Evolutionary conservation across 805 yeast genomes (phyloP).

Genomic region (Starmerella apicola): DNA sequence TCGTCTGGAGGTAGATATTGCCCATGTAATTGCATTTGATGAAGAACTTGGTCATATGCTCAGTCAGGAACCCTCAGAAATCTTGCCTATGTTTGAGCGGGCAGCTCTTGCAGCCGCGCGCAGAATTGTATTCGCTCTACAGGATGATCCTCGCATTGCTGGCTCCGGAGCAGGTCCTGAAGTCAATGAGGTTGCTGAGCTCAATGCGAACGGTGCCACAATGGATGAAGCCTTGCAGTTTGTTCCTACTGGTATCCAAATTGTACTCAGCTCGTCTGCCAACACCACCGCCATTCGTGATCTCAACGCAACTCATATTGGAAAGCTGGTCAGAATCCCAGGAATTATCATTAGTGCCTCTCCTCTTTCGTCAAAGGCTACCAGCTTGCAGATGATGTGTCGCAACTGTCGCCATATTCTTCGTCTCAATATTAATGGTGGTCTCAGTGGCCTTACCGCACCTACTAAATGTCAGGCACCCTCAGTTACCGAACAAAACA

Average conservation of each 20-base stretch:
- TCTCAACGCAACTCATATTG: constrained; percentile 73
- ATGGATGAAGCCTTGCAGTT: constrained; percentile 36
- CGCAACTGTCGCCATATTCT: constrained; percentile 74
- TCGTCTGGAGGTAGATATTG: constrained; percentile 61
- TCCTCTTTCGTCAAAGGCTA: constrained; percentile 77
- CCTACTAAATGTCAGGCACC: constrained; percentile 58
- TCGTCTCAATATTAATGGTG: constrained; percentile 46
- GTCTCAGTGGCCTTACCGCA: constrained; percentile 56
- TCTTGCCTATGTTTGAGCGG: constrained; percentile 72
- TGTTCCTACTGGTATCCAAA: constrained; percentile 67
- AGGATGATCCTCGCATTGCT: constrained; percentile 8
- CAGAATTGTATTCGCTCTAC: constrained; percentile 33
- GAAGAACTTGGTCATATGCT: constrained; percentile 79
- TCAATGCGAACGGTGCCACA: neutral
- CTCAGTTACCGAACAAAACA: constrained; percentile 34
- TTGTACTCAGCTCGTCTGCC: constrained; percentile 62
- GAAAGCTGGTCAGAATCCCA: constrained; percentile 78
- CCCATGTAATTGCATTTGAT: constrained; percentile 74
- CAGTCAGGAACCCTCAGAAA: constrained; percentile 75
- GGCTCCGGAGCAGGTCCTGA: neutral
- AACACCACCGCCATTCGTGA: constrained; percentile 64
- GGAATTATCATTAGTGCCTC: constrained; percentile 91
- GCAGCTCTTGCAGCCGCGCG: constrained; percentile 55
- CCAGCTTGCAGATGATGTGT: constrained; percentile 72
- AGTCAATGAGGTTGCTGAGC: constrained; percentile 1